Conservation (phyloP, 352 stramenopile genomes). For the Pythium aphanidermatum region DNA sequence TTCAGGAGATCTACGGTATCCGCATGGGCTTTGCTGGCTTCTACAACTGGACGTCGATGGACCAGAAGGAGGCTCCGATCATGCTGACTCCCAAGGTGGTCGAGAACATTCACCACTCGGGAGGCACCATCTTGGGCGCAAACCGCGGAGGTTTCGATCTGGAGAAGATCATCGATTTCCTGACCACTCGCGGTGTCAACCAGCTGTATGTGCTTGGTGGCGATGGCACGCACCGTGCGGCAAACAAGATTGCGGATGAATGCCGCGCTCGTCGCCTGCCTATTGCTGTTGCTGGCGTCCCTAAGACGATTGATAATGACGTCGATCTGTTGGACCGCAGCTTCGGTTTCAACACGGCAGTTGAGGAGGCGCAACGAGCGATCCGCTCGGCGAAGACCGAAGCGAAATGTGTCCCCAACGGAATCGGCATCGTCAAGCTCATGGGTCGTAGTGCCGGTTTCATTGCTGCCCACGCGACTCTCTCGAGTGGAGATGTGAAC, state of each 20-base stretch:
- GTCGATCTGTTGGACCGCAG: slow-evolving; percentile 97
- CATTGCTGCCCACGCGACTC: slow-evolving; percentile 95
- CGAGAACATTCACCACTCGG: slow-evolving; percentile 82
- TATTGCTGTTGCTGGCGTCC: slow-evolving; percentile 94
- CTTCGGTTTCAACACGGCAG: slow-evolving; percentile 97
- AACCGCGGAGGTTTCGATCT: slow-evolving; percentile 95
- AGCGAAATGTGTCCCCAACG: slow-evolving; percentile 95
- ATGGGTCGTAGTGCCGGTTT: slow-evolving; percentile 97
- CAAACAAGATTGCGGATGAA: slow-evolving; percentile 88
- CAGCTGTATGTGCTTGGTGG: slow-evolving; percentile 97
- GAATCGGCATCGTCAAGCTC: slow-evolving; percentile 98
- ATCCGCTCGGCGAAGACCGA: slow-evolving; percentile 91
- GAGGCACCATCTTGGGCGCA: slow-evolving; percentile 92
- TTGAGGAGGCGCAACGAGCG: slow-evolving; percentile 93
- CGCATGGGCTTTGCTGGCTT: slow-evolving; percentile 78
- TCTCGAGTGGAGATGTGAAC: slow-evolving; percentile 97
- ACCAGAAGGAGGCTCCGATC: slow-evolving; percentile 71
- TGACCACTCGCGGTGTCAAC: slow-evolving; percentile 86
- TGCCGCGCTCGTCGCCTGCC: slow-evolving; percentile 76
- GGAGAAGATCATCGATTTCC: slow-evolving; percentile 95
- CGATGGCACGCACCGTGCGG: slow-evolving; percentile 96
- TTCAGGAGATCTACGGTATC: slow-evolving; percentile 80
- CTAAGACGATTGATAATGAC: slow-evolving; percentile 99
- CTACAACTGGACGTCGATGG: slow-evolving; percentile 74
- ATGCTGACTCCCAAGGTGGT: slow-evolving; percentile 70